Evolutionary conservation across 495 filamentous ascomycete genomes (phyloP), one percentile per base, ranked within the genome.

Genomic region (Tuber microsphaerosporum): DNA sequence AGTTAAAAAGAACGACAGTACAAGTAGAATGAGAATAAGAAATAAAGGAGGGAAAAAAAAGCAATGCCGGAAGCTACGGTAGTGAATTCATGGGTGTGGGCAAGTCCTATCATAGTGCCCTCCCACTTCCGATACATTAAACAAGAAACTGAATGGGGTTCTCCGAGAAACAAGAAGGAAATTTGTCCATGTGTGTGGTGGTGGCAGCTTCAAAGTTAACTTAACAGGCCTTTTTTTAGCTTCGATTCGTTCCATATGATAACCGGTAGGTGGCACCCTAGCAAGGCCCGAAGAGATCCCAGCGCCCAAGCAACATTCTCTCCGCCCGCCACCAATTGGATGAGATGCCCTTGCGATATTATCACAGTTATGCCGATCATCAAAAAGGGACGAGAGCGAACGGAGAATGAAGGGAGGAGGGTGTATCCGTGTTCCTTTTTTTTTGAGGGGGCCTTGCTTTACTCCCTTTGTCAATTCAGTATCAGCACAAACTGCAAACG

Each of bases 281-380:
- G 26, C 56, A 65, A 34, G 56, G 56, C 56, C 56, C 56, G 26
- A 34, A 14, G 56, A 26, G 31, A 65, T 34, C 56, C 56, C 56
- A 65, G 26, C 26, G 56, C 14, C 56, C 26, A 26, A 65, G 26
- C 56, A 34, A 34, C 16, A 65, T 65, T 65, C 56, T 34, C 56
- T 65, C 56, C 56, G 26, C 56, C 26, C 56, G 56, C 31, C 26
- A 34, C 56, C 56, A 65, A 65, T 65, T 65, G 56, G 56, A 3
- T 65, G 56, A 65, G 26, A 31, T 65, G 56, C 26, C 56, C 56
- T 56, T 65, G 26, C 34, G 56, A 65, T 65, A 65, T 65, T 65
- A 65, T 65, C 26, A 31, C 56, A 65, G 10, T 65, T 65, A 65
- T 65, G 56, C 34, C 56, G 56, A 65, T 65, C 56, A 65, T 65